Base-by-base conservation (phyloP, 306 rosid genomes). In the Malus asiatica region DNA sequence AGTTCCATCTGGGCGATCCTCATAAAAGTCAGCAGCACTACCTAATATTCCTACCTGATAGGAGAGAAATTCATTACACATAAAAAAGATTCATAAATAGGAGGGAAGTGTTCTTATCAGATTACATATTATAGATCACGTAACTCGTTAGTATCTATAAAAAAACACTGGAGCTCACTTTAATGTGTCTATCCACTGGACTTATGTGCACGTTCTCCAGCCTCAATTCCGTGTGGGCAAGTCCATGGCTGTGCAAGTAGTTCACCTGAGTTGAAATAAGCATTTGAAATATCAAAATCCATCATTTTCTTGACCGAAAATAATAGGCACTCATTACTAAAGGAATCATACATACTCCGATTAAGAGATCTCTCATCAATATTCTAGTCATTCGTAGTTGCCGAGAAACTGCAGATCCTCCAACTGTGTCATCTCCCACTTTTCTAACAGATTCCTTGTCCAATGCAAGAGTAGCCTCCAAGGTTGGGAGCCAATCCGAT, bases 401-500 rank as follows among this genome's bases (percentile, higher is more conserved):
- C 80, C 98, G 93, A 76, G 96, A 88, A 80, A 95, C 84, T 5
- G 94, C 97, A 57, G 97, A 95, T 86, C 98, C 98, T 77, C 98
- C 97, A 55, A 85, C 79, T 70, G 91, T 86, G 76, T 89, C 91
- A 77, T 95, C 98, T 78, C 98, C 98, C 53, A 90, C 96, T 79
- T 80, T 95, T 87, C 92, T 89, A 68, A 86, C 97, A 85, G 92
- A 90, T 73, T 95, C 98, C 81, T 95, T 96, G 70, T 95, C 98
- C 76, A 95, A 83, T 74, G 96, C 97, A 84, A 95, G 98, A 78
- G 97, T 92, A 80, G 96, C 98, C 84, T 95, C 98, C 76, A 95
- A 85, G 70, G 97, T 95, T 78, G 97, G 98, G 78, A 95, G 97
- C 98, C 98, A 95, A 84, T 95, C 97, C 61, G 97, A 88, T 72